Evolutionary conservation across 257 asterid genomes (phyloP).

Genomic region (Rauvolfia tetraphylla): DNA sequence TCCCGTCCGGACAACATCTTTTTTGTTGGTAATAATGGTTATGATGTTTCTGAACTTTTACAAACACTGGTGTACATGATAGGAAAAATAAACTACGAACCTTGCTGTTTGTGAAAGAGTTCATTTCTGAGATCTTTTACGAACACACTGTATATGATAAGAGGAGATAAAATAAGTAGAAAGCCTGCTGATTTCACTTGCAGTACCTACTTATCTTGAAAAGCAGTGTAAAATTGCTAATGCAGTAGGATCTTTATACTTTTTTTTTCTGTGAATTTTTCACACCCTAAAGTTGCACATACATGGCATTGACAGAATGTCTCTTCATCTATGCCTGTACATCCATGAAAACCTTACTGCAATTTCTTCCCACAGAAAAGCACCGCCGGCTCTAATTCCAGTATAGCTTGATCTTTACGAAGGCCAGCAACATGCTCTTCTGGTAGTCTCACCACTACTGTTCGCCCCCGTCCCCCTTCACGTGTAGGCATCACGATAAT

Average conservation of each 20-base stretch:
- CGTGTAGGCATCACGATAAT: constrained; percentile 52
- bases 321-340: not conserved
- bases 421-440: constrained; percentile 33
- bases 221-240: not conserved
- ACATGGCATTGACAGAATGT: too few relatives aligned
- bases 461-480: constrained; percentile 41
- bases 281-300: too few relatives aligned
- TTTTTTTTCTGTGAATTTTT: not conserved
- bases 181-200: not conserved
- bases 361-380: constrained; percentile 31
- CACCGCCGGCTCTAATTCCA: constrained; percentile 41
- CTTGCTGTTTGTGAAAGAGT: too few relatives aligned
- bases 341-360: not conserved
- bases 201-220: not conserved
- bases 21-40: too few relatives aligned
- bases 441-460: constrained; percentile 39
- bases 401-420: constrained; percentile 37
- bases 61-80: not conserved
- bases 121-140: too few relatives aligned
- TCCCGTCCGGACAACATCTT: not conserved
- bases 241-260: not conserved
- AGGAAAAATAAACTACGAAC: too few relatives aligned
- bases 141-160: too few relatives aligned
- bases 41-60: not conserved
- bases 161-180: not conserved